Percentiles rank a stretch among this genome's conserved stretches.
Evolutionary conservation across 2,329 filamentous ascomycete genomes (phyloP).

Genomic region (Penicillium sp.): DNA sequence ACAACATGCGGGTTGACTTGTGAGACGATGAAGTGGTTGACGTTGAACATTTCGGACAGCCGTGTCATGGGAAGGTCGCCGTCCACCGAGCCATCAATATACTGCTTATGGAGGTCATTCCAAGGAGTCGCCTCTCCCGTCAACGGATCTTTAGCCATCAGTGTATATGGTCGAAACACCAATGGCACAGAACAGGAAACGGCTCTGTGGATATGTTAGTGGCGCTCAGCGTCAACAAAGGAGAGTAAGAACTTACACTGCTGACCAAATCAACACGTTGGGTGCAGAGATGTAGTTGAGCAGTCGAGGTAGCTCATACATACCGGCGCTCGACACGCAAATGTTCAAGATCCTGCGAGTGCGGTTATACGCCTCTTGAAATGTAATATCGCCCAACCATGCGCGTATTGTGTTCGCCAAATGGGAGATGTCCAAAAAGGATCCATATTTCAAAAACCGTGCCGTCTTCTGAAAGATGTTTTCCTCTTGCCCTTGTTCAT

Average conservation of each 20-base stretch:
- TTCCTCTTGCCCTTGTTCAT: conserved; percentile 61
- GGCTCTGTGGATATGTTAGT: conserved; percentile 51
- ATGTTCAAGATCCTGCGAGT: conserved; percentile 91
- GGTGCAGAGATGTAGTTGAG: conserved; percentile 93
- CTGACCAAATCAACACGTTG: conserved; percentile 95
- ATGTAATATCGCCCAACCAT: conserved; percentile 85
- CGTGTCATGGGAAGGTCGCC: conserved; percentile 91
- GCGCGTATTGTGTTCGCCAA: conserved; percentile 78
- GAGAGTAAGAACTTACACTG: conserved; percentile 59
- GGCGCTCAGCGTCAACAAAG: background rate
- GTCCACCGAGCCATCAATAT: conserved; percentile 94
- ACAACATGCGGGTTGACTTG: conserved; percentile 95
- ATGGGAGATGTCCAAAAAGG: conserved; percentile 82
- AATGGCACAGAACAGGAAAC: conserved; percentile 91
- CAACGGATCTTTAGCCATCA: conserved; percentile 81
- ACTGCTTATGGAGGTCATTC: conserved; percentile 82
- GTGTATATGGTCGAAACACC: conserved; percentile 75
- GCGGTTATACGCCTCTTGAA: conserved; percentile 94
- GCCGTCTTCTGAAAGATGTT: conserved; percentile 69
- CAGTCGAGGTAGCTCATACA: conserved; percentile 82
- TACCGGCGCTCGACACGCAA: conserved; percentile 82
- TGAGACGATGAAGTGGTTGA: conserved; percentile 97
- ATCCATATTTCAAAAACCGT: conserved; percentile 76
- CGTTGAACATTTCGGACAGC: conserved; percentile 93
- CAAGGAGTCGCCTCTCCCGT: conserved; percentile 78